Evolutionary conservation across 176 grass and related monocot genomes (phyloP).

Genomic region (Eragrostis nindensis): DNA sequence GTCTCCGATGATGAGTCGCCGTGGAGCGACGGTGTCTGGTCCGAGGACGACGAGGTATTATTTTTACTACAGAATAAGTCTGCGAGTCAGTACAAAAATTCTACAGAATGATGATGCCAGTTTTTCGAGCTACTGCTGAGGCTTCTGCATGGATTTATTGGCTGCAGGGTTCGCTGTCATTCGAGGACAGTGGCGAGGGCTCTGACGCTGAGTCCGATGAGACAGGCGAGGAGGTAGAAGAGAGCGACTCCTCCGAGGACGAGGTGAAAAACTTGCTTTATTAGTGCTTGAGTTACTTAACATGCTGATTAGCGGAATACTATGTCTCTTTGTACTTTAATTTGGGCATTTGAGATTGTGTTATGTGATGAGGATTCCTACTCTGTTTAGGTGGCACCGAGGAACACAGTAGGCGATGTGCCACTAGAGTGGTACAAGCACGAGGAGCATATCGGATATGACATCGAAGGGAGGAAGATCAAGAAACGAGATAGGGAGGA

Average conservation of each 20-base stretch:
- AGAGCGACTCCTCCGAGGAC: conserved; percentile 93
- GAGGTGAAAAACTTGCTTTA: conserved; percentile 50
- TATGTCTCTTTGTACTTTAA: not conserved
- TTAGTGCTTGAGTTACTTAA: not conserved
- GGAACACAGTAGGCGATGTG: conserved; percentile 86
- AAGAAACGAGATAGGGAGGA: conserved; percentile 85
- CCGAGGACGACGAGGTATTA: conserved; percentile 43
- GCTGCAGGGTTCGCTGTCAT: conserved; percentile 43
- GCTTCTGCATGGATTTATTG: not conserved
- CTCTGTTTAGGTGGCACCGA: conserved; percentile 62
- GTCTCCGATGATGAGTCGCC: conserved; percentile 49
- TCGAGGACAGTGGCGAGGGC: conserved; percentile 49
- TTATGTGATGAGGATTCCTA: not conserved
- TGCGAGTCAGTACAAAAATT: not conserved
- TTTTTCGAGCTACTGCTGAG: not conserved
- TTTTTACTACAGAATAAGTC: too few species aligned
- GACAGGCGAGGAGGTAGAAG: conserved; percentile 34
- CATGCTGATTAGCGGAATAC: not conserved
- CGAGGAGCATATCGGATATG: conserved; percentile 93
- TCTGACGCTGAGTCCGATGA: conserved; percentile 16
- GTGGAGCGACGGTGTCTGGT: conserved; percentile 54
- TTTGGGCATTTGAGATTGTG: not conserved
- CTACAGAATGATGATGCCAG: not conserved
- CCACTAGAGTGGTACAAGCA: conserved; percentile 86
- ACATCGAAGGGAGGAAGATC: conserved; percentile 72